These are phyloP conservation scores for Umbellularia californica DNA, from an alignment of 164 flowering plant species.

Conservation along the genomic window DNA sequence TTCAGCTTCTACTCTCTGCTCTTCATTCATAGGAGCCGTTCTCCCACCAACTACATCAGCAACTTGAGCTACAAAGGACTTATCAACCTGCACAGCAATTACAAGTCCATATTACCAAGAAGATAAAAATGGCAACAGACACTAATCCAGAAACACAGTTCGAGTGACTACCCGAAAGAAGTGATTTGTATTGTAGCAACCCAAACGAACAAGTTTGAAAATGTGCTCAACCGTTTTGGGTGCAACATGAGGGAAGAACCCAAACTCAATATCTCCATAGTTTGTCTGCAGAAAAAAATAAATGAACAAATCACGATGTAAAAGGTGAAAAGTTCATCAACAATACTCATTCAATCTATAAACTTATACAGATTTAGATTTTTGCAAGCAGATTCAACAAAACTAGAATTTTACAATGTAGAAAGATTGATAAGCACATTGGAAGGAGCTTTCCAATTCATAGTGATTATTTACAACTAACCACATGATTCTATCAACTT, in stretches of 20 bases:
- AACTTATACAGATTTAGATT: not conserved
- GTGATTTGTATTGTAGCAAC: slow-evolving; percentile 89
- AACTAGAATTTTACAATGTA: not conserved
- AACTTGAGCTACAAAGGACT: slow-evolving; percentile 94
- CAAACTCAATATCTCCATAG: slow-evolving; percentile 93
- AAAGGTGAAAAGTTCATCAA: no score
- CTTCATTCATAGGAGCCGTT: slow-evolving; percentile 84
- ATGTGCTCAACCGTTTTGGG: slow-evolving; percentile 92
- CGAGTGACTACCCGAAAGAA: slow-evolving; percentile 72
- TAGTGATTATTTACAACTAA: not conserved
- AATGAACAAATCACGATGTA: not conserved
- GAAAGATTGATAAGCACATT: not conserved
- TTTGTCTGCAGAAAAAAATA: slow-evolving; percentile 54
- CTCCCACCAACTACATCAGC: slow-evolving; percentile 87
- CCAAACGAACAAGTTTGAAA: slow-evolving; percentile 85
- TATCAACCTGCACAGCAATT: slow-evolving; percentile 58
- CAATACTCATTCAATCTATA: not conserved
- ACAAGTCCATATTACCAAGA: slow-evolving; percentile 7
- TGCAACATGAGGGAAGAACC: slow-evolving; percentile 82
- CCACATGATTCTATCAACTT: not conserved
- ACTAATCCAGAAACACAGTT: not conserved
- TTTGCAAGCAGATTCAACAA: not conserved
- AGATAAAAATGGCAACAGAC: not conserved
- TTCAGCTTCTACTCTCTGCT: slow-evolving; percentile 66
- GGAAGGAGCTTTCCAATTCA: not conserved